Evolutionary conservation across 352 stramenopile genomes (phyloP), one percentile per base, ranked within the genome.

Genomic region (Pythium phragmiticola): DNA sequence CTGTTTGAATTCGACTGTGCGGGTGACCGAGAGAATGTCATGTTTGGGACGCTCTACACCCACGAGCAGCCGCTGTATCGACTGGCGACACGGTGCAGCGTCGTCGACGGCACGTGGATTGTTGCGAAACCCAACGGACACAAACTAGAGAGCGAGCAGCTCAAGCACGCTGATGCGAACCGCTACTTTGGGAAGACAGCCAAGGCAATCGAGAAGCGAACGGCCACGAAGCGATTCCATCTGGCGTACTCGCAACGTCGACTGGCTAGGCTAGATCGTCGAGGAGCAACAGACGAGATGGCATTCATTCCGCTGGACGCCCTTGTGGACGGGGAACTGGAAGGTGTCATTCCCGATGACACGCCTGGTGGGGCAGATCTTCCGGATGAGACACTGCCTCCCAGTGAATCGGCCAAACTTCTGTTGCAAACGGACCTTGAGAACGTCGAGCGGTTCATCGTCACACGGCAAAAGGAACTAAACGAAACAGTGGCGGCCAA

Each of bases 201-300:
- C 11, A 79, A 72, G 0, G 68, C 76, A 39, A 47, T 66, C 26
- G 80, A 90, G 52, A 72, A 43, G 46, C 57, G 78, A n/a, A 56
- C 56, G 26, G 60, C 71, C 17, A 73, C 80, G 13, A 79, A 69
- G 57, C 72, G 84, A 37, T 43, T 90, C 13, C 82, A 84, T 63
- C 58, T 93, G 37, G 84, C 84, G 7, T 92, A 92, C 59, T 92
- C 82, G 2, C 68, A 90, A 33, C 85, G 82, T 48, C 70, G 84
- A 7, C 45, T 81, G 21, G 54, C 57, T 26, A 71, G 72, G 2
- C 51, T 39, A 16, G 52, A 49, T 19, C 28, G 17, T 23, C 13
- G 30, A 21, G n/a, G 11, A 36, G n/a, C 36, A 62, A 5, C 17
- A 30, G 60, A 33, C 11, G 79, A 87, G 53, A 73, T 90, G 56